Base-by-base conservation (phyloP, 2,329 filamentous ascomycete genomes). In the Colletotrichum cereale region DNA sequence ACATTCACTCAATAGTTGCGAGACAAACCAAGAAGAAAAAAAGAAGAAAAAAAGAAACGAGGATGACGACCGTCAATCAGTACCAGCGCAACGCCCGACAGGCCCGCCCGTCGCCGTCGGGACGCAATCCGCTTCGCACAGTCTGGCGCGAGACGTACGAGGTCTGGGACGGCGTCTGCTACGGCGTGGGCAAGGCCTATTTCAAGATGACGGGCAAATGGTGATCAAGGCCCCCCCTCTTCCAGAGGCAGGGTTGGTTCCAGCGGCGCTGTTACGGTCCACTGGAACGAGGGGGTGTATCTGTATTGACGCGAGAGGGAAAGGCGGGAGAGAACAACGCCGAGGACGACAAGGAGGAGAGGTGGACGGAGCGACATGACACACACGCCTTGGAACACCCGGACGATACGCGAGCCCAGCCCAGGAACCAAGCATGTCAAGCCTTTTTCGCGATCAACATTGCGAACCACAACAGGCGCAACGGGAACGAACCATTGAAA, bases 41-140 rank as follows among this genome's bases (percentile, higher is more conserved):
- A 47, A 10, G 2, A n/a, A 48, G 38, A 34, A 18, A n/a, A n/a
- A 18, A 29, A 50, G 42, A 53, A 44, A 36, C 11, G 7, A 60
- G 16, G 31, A 72, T 69, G 58, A 91, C 87, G 88, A 91, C 91
- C 76, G 87, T 88, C 76, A 91, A 87, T 65, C 90, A 91, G 71
- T 90, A 86, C 10, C 90, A 88, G 70, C 87, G 86, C 82, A 86
- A 88, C 0, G 88, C 88, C 2, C 86, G 81, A 73, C 89, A 84
- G 14, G 84, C 79, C 18, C 89, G 78, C 40, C 81, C 81, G 73
- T 81, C 85, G 18, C 81, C 81, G 73, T 81, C 85, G 21, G 87
- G 86, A 34, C 81, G 61, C 61, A 73, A 67, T 16, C 71, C 71
- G 31, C 36, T 73, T 55, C 57, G 53, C 34, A 73, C 71, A 29